A percentile compares a stretch with the other conserved stretches of the same genome.
Conservation (phyloP, 148 eudicot genomes). For the Agrostemma githago region DNA sequence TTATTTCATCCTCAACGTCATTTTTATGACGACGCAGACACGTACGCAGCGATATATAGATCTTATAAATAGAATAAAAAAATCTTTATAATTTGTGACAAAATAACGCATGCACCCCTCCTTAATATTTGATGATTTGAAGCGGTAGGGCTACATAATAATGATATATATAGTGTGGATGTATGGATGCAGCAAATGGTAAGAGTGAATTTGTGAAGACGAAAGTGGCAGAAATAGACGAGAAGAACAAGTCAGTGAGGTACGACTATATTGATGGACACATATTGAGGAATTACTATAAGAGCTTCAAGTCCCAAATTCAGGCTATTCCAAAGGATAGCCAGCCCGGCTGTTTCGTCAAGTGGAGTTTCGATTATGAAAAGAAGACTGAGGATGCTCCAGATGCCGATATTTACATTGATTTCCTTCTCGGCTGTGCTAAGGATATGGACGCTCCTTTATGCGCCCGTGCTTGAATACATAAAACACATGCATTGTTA, state of each 20-base stretch:
- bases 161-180: too few relatives aligned
- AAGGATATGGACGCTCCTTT: slow-evolving; percentile 12
- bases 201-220: slow-evolving; percentile 1
- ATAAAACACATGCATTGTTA: too few relatives aligned
- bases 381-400: slow-evolving; percentile 26
- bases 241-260: slow-evolving; percentile 1
- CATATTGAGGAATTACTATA: slow-evolving; percentile 12
- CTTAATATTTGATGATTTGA: too few relatives aligned
- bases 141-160: too few relatives aligned
- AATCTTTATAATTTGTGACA: too few relatives aligned
- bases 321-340: slow-evolving; percentile 16
- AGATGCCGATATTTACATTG: slow-evolving; percentile 13
- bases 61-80: too few relatives aligned
- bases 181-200: background rate
- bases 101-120: too few relatives aligned
- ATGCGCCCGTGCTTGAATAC: background rate
- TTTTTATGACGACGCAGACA: too few relatives aligned
- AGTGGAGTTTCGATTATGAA: slow-evolving; percentile 28
- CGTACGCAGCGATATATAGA: too few relatives aligned
- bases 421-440: slow-evolving; percentile 5
- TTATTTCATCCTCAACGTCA: too few relatives aligned
- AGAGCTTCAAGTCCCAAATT: slow-evolving; percentile 15
- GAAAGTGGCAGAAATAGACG: slow-evolving; percentile 18
- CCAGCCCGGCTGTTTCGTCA: slow-evolving; percentile 12
- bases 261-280: slow-evolving; percentile 22